phyloP scores from a whole-genome alignment of 768 basidiomycete species.

The Serendipita sp. region DNA sequence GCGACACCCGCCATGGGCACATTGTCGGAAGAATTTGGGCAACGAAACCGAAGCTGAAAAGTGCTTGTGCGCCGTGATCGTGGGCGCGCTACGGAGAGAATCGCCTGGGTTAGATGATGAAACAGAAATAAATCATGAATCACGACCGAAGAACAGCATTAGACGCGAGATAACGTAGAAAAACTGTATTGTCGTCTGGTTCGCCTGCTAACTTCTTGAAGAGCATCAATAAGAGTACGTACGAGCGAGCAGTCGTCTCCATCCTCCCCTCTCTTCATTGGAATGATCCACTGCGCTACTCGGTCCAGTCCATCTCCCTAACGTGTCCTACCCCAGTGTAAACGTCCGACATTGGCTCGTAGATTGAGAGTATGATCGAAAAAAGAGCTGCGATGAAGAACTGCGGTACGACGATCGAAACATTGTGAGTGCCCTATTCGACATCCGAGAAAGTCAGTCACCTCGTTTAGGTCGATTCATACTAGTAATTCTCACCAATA shows the following conservation, averaged over 20 bases:
- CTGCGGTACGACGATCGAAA: slow-evolving; percentile 87
- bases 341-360: slow-evolving; percentile 36
- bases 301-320: not conserved
- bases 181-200: too few species aligned
- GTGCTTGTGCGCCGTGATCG: too few species aligned
- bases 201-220: not conserved
- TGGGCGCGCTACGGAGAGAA: too few species aligned
- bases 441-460: not conserved
- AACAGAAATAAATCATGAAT: too few species aligned
- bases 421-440: slow-evolving; percentile 78
- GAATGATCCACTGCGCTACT: not conserved
- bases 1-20: too few species aligned
- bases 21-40: too few species aligned
- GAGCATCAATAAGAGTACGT: not conserved
- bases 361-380: slow-evolving; percentile 68
- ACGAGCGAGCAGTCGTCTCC: not conserved
- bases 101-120: too few species aligned
- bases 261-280: not conserved
- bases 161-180: too few species aligned
- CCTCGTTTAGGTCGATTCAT: not conserved
- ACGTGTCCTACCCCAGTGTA: slow-evolving; percentile 1
- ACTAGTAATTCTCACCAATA: slow-evolving; percentile 37
- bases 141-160: too few species aligned
- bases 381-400: slow-evolving; percentile 81
- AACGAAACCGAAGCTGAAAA: too few species aligned